phyloP scores from a whole-genome alignment of 768 basidiomycete genomes.

The Agrocybe chaxingu region DNA sequence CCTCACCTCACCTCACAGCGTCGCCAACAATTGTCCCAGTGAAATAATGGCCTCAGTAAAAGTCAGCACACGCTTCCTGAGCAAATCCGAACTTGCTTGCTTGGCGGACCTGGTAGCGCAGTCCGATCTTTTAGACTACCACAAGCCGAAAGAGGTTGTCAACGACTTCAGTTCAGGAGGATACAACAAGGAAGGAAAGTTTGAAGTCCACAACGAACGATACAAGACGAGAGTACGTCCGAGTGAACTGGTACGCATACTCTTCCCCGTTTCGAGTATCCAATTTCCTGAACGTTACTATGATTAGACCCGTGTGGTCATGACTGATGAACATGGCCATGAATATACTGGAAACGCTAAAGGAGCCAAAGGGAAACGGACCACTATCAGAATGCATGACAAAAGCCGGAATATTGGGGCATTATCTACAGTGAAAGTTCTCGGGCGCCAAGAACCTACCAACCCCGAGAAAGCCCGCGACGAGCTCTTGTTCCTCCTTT shows the following conservation, averaged over 20 bases:
- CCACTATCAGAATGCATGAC: slow-evolving; percentile 26
- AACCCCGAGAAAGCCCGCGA: slow-evolving; percentile 36
- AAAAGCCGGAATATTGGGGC: slow-evolving; percentile 16
- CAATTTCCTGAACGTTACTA: neutral
- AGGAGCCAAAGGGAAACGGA: slow-evolving; percentile 29
- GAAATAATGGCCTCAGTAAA: slow-evolving; percentile 6
- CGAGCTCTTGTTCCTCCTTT: slow-evolving; percentile 30
- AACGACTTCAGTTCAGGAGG: slow-evolving; percentile 30
- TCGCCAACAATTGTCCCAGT: slow-evolving; percentile 12
- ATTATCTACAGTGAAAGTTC: slow-evolving; percentile 30
- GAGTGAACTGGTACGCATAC: slow-evolving; percentile 30
- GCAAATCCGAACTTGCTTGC: slow-evolving; percentile 22
- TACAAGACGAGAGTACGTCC: slow-evolving; percentile 38
- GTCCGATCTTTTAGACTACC: slow-evolving; percentile 27
- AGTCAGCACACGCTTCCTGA: slow-evolving; percentile 20
- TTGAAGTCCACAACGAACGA: slow-evolving; percentile 32
- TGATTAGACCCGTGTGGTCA: slow-evolving; percentile 29
- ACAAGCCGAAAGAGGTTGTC: slow-evolving; percentile 26
- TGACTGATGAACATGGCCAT: slow-evolving; percentile 28
- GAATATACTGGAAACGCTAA: slow-evolving; percentile 29
- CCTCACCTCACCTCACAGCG: slow-evolving; percentile 15
- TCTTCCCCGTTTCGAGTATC: neutral
- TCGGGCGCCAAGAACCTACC: slow-evolving; percentile 38
- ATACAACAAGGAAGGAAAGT: slow-evolving; percentile 21
- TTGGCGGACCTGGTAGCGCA: slow-evolving; percentile 28